Base-by-base conservation (phyloP, 441 rosid species). In the Biscutella laevigata region DNA sequence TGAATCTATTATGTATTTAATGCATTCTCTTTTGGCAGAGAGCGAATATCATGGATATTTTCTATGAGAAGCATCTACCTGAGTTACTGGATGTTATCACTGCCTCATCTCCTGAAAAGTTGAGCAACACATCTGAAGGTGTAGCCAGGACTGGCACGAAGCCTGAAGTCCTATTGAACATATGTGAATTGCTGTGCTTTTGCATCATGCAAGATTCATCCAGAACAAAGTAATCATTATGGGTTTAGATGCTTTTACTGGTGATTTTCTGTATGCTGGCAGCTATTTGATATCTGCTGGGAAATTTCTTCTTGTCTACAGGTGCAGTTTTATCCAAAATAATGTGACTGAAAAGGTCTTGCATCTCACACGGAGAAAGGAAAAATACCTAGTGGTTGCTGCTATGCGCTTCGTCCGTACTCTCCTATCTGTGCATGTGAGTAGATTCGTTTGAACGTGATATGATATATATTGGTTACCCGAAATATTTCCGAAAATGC, bases 331-430 rank as follows among this genome's bases (percentile, higher is more conserved):
- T 82, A 85, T 94, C 53, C 94, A 87, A 50, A 77, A 82, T 59
- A 83, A 85, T 54, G 80, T 80, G 64, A 64, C 80, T 59, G 96
- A 94, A 72, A 85, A 90, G 75, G 90, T 90, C 64, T 66, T 94
- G 72, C 69, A 80, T 52, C 88, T 94, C 51, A 85, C 90, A 2
- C 82, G 39, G 62, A 86, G 99, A 69, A 83, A 78, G 73, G 99
- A 94, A 78, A 94, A 77, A 60, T 90, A 82, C 75, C 80, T 94
- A n/a, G 91, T 88, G 66, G 94, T 86, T 67, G 98, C 99, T 60
- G 94, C 98, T 26, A 72, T 94, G 59, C 91, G 98, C 21, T 85
- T 90, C 79, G 74, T 94, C 44, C 99, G 99, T 62, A 85, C 92
- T 21, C 79, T 94, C 66, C 94, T 94, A 57, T 71, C 83, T 48